A percentile compares a stretch with the other conserved stretches of the same genome.
These are phyloP conservation scores for Xerocomus minutiporus DNA, from an alignment of 1,284 basidiomycete species.

Conservation along the genomic window DNA sequence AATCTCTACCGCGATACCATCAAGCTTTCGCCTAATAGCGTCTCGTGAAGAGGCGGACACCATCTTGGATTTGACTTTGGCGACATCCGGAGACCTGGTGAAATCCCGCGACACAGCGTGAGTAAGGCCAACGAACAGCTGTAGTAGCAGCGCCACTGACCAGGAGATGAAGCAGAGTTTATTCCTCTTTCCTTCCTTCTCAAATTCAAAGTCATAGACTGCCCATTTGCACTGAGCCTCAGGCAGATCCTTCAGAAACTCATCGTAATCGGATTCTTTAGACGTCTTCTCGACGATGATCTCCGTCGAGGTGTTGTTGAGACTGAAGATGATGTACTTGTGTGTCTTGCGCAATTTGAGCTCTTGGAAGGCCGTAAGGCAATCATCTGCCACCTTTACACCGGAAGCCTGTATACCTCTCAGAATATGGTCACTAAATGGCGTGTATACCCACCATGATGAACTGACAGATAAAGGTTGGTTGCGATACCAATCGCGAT, in stretches of 20 bases:
- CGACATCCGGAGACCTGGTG: conserved; percentile 80
- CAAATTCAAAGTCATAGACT: conserved; percentile 89
- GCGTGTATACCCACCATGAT: conserved; percentile 20
- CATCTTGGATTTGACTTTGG: conserved; percentile 94
- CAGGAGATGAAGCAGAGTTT: conserved; percentile 89
- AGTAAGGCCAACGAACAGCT: neutral
- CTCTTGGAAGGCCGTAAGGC: conserved; percentile 62
- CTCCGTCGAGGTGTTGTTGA: conserved; percentile 65
- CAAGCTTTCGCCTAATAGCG: conserved; percentile 69
- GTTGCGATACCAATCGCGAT: conserved; percentile 32
- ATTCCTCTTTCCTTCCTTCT: conserved; percentile 80
- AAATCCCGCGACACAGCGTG: neutral
- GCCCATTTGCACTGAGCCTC: conserved; percentile 81
- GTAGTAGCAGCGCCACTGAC: conserved; percentile 39
- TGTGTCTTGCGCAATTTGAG: conserved; percentile 82
- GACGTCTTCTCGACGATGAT: conserved; percentile 72
- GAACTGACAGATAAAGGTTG: conserved; percentile 20
- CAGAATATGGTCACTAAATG: neutral
- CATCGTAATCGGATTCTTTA: conserved; percentile 55
- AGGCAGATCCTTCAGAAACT: conserved; percentile 76
- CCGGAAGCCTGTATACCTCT: conserved; percentile 70
- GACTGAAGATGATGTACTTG: conserved; percentile 85
- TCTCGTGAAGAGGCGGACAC: conserved; percentile 90
- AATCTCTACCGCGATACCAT: conserved; percentile 74
- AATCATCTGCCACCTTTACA: conserved; percentile 57